Conservation (phyloP, 2,329 filamentous ascomycete species). For the Dactylellina drechsleri region DNA sequence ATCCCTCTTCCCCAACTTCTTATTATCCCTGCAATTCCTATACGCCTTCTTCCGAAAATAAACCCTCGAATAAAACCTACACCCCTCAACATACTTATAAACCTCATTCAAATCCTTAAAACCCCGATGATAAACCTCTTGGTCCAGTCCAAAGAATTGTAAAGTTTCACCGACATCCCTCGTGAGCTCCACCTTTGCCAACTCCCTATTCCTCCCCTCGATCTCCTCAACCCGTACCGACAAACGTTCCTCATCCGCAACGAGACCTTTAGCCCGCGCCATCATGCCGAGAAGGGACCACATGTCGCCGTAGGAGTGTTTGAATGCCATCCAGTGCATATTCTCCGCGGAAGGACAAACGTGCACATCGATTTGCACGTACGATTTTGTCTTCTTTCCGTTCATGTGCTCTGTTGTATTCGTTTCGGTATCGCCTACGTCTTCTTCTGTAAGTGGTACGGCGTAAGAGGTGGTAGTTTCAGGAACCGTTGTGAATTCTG, state of each 20-base stretch:
- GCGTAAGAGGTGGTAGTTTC: conserved; percentile 64
- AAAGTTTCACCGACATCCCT: conserved; percentile 69
- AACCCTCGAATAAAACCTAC: conserved; percentile 69
- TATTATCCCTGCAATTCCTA: conserved; percentile 56
- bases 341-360: conserved; percentile 64
- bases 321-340: conserved; percentile 74
- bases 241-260: conserved; percentile 71
- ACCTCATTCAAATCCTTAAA: conserved; percentile 70
- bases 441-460: conserved; percentile 64
- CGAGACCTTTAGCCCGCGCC: conserved; percentile 74
- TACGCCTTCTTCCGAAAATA: conserved; percentile 57
- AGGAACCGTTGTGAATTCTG: conserved; percentile 19
- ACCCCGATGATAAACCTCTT: conserved; percentile 65
- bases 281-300: conserved; percentile 74
- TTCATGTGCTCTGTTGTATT: neutral
- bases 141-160: conserved; percentile 71
- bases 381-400: conserved; percentile 57
- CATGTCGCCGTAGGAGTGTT: conserved; percentile 76
- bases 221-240: conserved; percentile 75
- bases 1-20: conserved; percentile 58
- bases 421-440: neutral
- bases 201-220: conserved; percentile 69
- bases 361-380: conserved; percentile 76
- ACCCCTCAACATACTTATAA: conserved; percentile 71
- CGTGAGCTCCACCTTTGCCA: conserved; percentile 71